Conservation (phyloP, 2,329 filamentous ascomycete species). For the Geosmithia morbida region DNA sequence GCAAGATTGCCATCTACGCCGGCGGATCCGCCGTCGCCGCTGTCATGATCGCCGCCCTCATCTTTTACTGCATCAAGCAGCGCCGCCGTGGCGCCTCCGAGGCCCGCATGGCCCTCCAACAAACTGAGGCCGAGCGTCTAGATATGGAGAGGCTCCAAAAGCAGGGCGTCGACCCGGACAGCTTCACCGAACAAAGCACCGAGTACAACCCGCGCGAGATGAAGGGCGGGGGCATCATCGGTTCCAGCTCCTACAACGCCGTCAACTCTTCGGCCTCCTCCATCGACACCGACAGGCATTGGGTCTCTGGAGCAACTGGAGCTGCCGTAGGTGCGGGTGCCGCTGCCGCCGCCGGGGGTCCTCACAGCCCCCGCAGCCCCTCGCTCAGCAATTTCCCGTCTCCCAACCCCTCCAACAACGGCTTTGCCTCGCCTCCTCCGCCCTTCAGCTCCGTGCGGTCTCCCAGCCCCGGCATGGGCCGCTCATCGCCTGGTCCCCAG, state of each 20-base stretch:
- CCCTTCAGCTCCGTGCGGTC: constrained; percentile 1
- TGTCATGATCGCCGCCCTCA: constrained; percentile 22
- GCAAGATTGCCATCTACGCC: constrained; percentile 40
- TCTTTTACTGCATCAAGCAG: constrained; percentile 41
- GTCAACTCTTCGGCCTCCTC: background rate
- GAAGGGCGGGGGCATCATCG: background rate
- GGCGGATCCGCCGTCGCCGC: constrained; percentile 26
- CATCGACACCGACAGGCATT: constrained; percentile 1
- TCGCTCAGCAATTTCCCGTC: constrained; percentile 1
- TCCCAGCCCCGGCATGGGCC: constrained; percentile 1
- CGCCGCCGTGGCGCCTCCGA: constrained; percentile 36
- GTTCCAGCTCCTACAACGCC: constrained; percentile 2
- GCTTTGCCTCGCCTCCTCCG: constrained; percentile 1
- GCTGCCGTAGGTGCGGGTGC: background rate
- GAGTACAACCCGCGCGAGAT: constrained; percentile 4
- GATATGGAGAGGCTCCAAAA: constrained; percentile 36
- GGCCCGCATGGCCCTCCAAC: constrained; percentile 28
- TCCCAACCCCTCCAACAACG: background rate
- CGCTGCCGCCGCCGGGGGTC: constrained; percentile 1
- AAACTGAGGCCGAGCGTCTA: constrained; percentile 29
- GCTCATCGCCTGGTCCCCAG: constrained; percentile 4
- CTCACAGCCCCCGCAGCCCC: background rate
- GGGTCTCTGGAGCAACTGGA: background rate
- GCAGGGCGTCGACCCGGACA: constrained; percentile 28
- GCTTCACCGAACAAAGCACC: constrained; percentile 4